Conservation (phyloP, 805 yeast genomes). For the Barnettozyma pratensis region DNA sequence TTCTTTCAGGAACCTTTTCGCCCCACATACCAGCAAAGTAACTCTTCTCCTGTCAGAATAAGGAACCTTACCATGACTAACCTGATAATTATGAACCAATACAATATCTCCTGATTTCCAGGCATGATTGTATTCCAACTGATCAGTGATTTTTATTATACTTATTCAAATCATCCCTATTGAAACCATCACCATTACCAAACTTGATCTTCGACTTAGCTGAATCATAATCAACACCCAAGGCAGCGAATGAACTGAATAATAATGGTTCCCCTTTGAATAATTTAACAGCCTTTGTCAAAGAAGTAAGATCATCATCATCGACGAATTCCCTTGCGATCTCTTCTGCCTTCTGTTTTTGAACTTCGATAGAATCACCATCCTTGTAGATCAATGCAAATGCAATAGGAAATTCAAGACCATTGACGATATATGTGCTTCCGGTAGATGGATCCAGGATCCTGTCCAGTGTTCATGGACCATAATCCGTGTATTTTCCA, state of each 20-base stretch:
- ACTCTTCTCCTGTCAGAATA: conserved; percentile 26
- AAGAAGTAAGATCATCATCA: conserved; percentile 23
- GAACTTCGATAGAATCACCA: neutral
- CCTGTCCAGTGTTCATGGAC: neutral
- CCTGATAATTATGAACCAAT: conserved; percentile 31
- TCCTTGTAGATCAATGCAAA: neutral
- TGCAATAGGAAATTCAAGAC: conserved; percentile 6
- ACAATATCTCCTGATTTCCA: conserved; percentile 32
- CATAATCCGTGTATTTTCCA: neutral
- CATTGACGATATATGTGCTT: neutral
- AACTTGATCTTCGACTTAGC: conserved; percentile 11
- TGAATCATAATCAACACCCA: conserved; percentile 13
- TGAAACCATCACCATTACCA: conserved; percentile 21
- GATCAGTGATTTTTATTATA: conserved; percentile 14
- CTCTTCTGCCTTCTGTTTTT: neutral
- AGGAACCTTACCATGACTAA: conserved; percentile 31
- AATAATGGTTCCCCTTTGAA: conserved; percentile 16
- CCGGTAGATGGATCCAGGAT: neutral
- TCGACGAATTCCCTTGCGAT: neutral
- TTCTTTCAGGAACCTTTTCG: neutral
- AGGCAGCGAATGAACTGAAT: conserved; percentile 26
- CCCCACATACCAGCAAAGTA: conserved; percentile 38
- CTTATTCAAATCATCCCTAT: conserved; percentile 16
- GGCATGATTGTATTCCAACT: conserved; percentile 24
- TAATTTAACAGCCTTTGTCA: conserved; percentile 20